Percentiles rank a stretch among this genome's conserved stretches.
These are phyloP conservation scores for Andrographis paniculata DNA, from an alignment of 305 asterid species.

Conservation along the genomic window DNA sequence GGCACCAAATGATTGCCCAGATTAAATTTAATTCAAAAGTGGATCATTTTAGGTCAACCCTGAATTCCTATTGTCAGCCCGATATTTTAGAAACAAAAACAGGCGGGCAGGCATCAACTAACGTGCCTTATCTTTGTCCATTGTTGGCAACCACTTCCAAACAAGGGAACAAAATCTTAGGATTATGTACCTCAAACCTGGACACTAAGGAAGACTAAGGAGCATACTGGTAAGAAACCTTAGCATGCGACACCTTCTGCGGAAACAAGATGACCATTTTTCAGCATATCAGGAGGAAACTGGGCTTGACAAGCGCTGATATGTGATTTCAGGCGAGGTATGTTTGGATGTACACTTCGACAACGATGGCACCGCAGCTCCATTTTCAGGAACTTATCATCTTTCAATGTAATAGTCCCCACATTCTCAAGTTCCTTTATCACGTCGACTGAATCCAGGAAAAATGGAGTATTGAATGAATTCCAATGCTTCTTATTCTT, in stretches of 20 bases:
- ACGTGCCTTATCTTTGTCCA: background rate
- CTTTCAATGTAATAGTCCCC: conserved; percentile 33
- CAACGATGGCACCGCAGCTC: conserved; percentile 85
- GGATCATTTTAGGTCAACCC: no score
- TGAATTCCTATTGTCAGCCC: background rate
- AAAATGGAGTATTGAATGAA: conserved; percentile 76
- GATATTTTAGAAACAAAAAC: background rate
- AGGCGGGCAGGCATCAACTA: background rate
- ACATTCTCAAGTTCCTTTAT: conserved; percentile 47
- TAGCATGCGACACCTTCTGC: conserved; percentile 8
- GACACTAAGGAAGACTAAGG: no score
- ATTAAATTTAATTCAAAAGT: no score
- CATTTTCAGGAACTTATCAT: conserved; percentile 32
- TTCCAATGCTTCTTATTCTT: conserved; percentile 94
- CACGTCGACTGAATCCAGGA: conserved; percentile 74
- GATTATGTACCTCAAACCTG: no score
- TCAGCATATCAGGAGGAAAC: conserved; percentile 45
- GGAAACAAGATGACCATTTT: conserved; percentile 44
- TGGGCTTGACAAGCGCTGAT: conserved; percentile 52
- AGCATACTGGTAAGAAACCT: background rate
- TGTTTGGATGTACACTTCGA: conserved; percentile 74
- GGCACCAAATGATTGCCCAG: no score
- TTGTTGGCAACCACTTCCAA: background rate
- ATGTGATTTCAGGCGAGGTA: conserved; percentile 74
- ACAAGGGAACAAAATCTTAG: no score